Evolutionary conservation across 192 early-diverging fungal species (phyloP), one percentile per base, ranked within the genome.

Genomic region (Linnemannia elongata): DNA sequence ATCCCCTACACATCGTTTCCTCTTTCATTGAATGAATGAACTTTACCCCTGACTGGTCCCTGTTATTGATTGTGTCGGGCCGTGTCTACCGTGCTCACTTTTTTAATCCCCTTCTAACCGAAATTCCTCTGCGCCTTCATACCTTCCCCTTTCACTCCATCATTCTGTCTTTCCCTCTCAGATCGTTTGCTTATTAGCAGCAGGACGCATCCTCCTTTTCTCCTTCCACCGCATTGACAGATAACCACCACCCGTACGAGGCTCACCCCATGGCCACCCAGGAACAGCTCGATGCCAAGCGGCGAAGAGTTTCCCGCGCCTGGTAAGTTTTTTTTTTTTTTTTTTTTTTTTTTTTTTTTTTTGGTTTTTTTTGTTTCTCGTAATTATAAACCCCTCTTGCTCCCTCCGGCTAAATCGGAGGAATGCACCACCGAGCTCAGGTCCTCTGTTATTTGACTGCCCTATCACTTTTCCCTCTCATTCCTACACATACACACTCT

Each of bases 201-300:
- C 52, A 27, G 20, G 63, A 47, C n/a, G 15, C 45, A 63, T 38
- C 39, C 55, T 30, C 24, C 24, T 24, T 30, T 39, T 1, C 8
- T 17, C 17, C 55, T n/a, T 15, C 30, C 30, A 27, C 73, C 47
- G 42, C 36, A 74, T 35, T 42, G 41, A 42, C 41, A 71, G 69
- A 38, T 20, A 71, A 33, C 45, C 2, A 74, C 45, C 39, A 74
- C 45, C 39, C 24, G 30, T 24, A 74, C 42, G 72, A 49, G 42
- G 35, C 35, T 41, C 36, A 60, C 49, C 6, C 47, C 41, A 86
- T 86, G 83, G 39, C 85, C 20, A 69, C 85, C n/a, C 79, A 81
- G 55, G 85, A 87, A 18, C 85, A 87, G 76, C 82, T 84, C 22
- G 85, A 87, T 71, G 74, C 74, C 18, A 87, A 87, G 57, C 75